Percentiles rank a stretch among this genome's conserved stretches.
Evolutionary conservation across 1,139 yeast genomes (phyloP).

Genomic region (Geotrichum phurueaensis): DNA sequence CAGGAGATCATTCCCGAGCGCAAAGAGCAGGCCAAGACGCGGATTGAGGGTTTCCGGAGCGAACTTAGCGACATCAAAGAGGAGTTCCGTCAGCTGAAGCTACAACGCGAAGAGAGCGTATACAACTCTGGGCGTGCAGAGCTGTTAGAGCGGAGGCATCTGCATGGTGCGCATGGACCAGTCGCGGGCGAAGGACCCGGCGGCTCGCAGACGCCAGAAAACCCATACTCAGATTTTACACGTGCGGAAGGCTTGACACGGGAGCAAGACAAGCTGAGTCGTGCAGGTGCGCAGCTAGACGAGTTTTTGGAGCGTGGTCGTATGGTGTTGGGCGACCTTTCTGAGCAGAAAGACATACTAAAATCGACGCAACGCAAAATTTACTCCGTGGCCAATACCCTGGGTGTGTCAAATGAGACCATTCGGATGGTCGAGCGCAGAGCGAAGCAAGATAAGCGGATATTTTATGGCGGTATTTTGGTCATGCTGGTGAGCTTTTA

Average conservation of each 20-base stretch:
- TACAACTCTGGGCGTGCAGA: slow-evolving; percentile 51
- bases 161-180: not conserved
- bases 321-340: slow-evolving; percentile 76
- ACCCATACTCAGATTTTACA: slow-evolving; percentile 44
- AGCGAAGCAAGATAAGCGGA: slow-evolving; percentile 83
- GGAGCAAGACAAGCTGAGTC: slow-evolving; percentile 58
- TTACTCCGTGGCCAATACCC: slow-evolving; percentile 63
- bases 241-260: slow-evolving; percentile 60
- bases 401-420: slow-evolving; percentile 85
- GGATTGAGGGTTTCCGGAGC: slow-evolving; percentile 54
- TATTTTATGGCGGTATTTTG: slow-evolving; percentile 72
- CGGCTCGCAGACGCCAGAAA: slow-evolving; percentile 43
- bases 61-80: slow-evolving; percentile 53
- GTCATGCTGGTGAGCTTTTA: slow-evolving; percentile 64
- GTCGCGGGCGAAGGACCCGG: not conserved
- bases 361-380: slow-evolving; percentile 58
- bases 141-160: slow-evolving; percentile 51
- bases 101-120: slow-evolving; percentile 53
- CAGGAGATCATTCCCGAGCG: slow-evolving; percentile 55
- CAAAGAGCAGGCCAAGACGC: slow-evolving; percentile 55
- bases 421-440: slow-evolving; percentile 74
- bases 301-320: slow-evolving; percentile 87
- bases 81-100: slow-evolving; percentile 59
- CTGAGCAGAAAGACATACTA: slow-evolving; percentile 74
- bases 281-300: slow-evolving; percentile 79